Conservation (phyloP, 73 alveolate genomes). For the Blepharisma stoltei region DNA sequence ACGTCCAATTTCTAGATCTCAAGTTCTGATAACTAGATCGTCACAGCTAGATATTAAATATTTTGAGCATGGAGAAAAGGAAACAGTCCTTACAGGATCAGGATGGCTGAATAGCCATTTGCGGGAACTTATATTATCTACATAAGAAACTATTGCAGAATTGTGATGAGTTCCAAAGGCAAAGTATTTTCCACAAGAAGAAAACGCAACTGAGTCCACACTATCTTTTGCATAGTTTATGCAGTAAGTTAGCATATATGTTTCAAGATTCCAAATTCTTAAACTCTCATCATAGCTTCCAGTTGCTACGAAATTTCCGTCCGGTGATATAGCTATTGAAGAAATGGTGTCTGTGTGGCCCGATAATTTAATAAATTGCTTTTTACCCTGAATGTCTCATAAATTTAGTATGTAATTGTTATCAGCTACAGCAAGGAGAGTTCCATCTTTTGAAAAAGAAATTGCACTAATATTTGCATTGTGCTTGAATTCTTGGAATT, state of each 20-base stretch:
- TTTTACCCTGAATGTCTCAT: too few relatives aligned
- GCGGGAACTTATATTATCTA: neutral
- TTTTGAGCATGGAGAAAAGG: neutral
- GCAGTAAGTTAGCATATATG: neutral
- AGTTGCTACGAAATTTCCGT: neutral
- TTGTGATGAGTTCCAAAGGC: neutral
- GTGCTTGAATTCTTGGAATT: too few relatives aligned
- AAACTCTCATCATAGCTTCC: neutral
- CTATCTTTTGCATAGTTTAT: neutral
- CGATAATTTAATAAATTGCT: neutral
- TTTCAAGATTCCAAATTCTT: neutral
- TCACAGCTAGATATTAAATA: neutral
- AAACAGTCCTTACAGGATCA: neutral
- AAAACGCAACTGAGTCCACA: neutral
- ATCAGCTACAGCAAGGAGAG: too few relatives aligned
- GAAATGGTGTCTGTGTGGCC: neutral
- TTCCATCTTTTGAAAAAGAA: too few relatives aligned
- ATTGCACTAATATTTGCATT: too few relatives aligned
- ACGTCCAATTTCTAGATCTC: neutral
- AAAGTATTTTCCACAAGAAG: neutral
- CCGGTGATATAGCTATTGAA: neutral
- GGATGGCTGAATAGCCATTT: neutral
- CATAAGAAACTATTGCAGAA: neutral
- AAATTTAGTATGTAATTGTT: too few relatives aligned
- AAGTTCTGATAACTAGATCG: neutral